phyloP scores from a whole-genome alignment of 768 basidiomycete species.

The Xanthoconium purpureum region DNA sequence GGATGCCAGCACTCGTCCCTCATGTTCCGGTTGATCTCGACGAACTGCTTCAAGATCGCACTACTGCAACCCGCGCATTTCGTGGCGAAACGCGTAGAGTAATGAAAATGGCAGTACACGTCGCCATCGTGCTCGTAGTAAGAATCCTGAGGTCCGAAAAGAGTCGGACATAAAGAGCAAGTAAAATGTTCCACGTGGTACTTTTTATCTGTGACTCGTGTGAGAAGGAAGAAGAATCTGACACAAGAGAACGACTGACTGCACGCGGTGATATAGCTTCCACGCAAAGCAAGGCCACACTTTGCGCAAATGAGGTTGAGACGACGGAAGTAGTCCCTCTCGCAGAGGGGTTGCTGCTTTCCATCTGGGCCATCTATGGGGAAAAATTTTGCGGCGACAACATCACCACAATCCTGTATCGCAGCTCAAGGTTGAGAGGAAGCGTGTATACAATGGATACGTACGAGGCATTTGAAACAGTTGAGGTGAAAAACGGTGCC shows the following conservation, averaged over 20 bases:
- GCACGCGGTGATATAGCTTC: slow-evolving; percentile 99
- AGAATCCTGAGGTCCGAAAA: slow-evolving; percentile 97
- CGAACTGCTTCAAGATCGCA: slow-evolving; percentile 98
- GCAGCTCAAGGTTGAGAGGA: slow-evolving; percentile 1
- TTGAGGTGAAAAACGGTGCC: slow-evolving; percentile 94
- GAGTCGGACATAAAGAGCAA: slow-evolving; percentile 91
- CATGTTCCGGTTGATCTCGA: slow-evolving; percentile 98
- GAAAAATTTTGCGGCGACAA: slow-evolving; percentile 98
- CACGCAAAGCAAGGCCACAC: slow-evolving; percentile 89
- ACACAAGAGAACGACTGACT: slow-evolving; percentile 52
- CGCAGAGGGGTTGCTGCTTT: slow-evolving; percentile 92
- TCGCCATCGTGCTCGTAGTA: slow-evolving; percentile 99
- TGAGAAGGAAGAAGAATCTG: slow-evolving; percentile 8
- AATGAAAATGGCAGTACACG: slow-evolving; percentile 99
- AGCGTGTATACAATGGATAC: slow-evolving; percentile 27
- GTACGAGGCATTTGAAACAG: slow-evolving; percentile 96
- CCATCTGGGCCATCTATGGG: slow-evolving; percentile 91
- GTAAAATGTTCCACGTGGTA: slow-evolving; percentile 99
- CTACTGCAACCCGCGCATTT: slow-evolving; percentile 98
- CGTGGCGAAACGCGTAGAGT: slow-evolving; percentile 96
- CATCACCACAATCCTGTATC: slow-evolving; percentile 86
- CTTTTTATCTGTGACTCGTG: slow-evolving; percentile 73
- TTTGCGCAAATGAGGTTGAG: slow-evolving; percentile 96
- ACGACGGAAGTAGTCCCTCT: slow-evolving; percentile 95
- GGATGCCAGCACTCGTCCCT: slow-evolving; percentile 99